These are phyloP conservation scores for Calycina herbarum DNA, from an alignment of 2,329 filamentous ascomycete genomes.

Conservation along the genomic window DNA sequence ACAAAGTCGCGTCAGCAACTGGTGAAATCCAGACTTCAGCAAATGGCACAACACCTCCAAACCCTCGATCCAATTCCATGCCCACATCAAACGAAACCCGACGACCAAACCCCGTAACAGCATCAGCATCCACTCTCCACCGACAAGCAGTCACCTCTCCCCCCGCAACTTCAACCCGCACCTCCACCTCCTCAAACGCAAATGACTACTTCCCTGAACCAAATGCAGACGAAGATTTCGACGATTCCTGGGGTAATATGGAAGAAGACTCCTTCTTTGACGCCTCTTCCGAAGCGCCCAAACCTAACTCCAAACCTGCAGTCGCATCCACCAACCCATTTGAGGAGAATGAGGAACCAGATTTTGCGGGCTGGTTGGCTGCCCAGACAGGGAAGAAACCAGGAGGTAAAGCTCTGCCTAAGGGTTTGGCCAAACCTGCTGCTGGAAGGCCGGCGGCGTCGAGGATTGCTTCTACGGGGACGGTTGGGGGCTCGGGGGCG, in stretches of 20 bases:
- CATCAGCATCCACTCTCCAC: slow-evolving; percentile 60
- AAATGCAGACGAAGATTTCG: slow-evolving; percentile 60
- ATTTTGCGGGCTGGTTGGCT: slow-evolving; percentile 93
- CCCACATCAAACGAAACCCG: slow-evolving; percentile 42
- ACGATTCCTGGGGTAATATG: slow-evolving; percentile 65
- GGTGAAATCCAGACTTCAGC: slow-evolving; percentile 73
- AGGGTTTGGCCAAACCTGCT: slow-evolving; percentile 70
- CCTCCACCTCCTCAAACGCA: slow-evolving; percentile 48
- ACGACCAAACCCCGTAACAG: slow-evolving; percentile 40
- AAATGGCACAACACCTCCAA: slow-evolving; percentile 44
- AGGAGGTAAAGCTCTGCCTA: slow-evolving; percentile 68
- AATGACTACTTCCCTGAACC: slow-evolving; percentile 56
- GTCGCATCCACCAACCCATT: slow-evolving; percentile 52
- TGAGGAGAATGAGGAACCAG: slow-evolving; percentile 84
- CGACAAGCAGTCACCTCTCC: slow-evolving; percentile 59
- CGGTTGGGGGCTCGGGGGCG: slow-evolving; percentile 29
- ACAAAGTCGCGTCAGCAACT: slow-evolving; percentile 80
- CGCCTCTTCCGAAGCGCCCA: slow-evolving; percentile 29
- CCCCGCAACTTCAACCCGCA: slow-evolving; percentile 45
- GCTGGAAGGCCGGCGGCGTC: slow-evolving; percentile 36
- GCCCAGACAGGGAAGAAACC: slow-evolving; percentile 75
- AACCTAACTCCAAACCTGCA: slow-evolving; percentile 33
- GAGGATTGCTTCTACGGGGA: slow-evolving; percentile 41
- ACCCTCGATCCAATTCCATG: slow-evolving; percentile 41
- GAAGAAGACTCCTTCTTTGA: slow-evolving; percentile 54